Percentiles rank a stretch among this genome's conserved stretches.
Evolutionary conservation across 208 protist species (phyloP).

Genomic region (Acanthamoeba healyi): DNA sequence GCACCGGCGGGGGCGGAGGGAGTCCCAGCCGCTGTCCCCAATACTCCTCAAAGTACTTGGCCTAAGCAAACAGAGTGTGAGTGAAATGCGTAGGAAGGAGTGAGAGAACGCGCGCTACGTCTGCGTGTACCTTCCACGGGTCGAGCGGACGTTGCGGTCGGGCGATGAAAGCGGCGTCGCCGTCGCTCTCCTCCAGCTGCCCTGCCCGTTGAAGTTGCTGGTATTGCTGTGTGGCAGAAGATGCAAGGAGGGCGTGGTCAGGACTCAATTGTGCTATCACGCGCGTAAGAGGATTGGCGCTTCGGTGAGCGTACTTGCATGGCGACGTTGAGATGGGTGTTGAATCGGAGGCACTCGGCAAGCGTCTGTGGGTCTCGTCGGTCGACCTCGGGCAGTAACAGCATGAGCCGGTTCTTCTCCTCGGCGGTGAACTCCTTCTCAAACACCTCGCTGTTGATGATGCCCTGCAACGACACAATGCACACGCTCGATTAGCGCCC

Average conservation of each 20-base stretch:
- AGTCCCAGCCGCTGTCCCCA: slow-evolving; percentile 62
- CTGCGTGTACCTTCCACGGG: neutral
- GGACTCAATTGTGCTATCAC: too few relatives aligned
- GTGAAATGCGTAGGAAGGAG: neutral
- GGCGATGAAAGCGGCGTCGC: neutral
- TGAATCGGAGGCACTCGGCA: slow-evolving; percentile 56
- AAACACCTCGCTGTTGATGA: slow-evolving; percentile 62
- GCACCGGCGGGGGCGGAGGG: neutral
- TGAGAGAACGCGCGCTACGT: neutral
- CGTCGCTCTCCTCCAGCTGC: slow-evolving; percentile 14
- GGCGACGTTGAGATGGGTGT: slow-evolving; percentile 24
- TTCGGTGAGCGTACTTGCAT: neutral
- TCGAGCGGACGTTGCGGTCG: neutral
- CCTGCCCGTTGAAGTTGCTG: slow-evolving; percentile 65
- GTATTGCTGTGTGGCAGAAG: slow-evolving; percentile 17
- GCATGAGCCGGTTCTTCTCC: slow-evolving; percentile 57
- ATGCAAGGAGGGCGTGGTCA: too few relatives aligned
- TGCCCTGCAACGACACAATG: neutral
- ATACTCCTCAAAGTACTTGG: slow-evolving; percentile 71
- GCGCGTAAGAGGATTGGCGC: too few relatives aligned
- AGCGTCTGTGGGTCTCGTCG: neutral
- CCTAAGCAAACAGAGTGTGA: neutral
- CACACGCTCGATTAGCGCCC: too few relatives aligned
- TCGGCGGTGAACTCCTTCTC: slow-evolving; percentile 44
- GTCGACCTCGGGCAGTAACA: slow-evolving; percentile 64